Conservation (phyloP, 768 basidiomycete genomes). For the Daedaleopsis nitida region DNA sequence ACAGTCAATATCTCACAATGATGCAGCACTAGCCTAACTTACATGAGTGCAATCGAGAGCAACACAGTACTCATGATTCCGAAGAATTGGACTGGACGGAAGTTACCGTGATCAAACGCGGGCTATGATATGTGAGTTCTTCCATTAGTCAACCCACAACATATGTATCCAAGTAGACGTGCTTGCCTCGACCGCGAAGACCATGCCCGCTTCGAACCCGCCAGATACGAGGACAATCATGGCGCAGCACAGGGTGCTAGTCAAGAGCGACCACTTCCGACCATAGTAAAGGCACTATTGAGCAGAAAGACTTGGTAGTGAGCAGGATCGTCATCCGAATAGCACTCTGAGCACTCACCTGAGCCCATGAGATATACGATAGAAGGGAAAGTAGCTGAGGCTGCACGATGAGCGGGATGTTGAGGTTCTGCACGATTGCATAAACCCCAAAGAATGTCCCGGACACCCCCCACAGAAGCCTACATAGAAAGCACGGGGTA, state of each 20-base stretch:
- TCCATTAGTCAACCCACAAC: neutral
- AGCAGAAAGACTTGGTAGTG: neutral
- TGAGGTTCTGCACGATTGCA: constrained; percentile 61
- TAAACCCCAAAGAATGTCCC: constrained; percentile 66
- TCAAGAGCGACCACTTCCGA: constrained; percentile 37
- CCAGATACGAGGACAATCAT: constrained; percentile 47
- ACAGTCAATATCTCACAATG: constrained; percentile 6
- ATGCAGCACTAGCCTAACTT: constrained; percentile 23
- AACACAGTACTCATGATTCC: constrained; percentile 63
- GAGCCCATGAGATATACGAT: constrained; percentile 61
- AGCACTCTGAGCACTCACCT: constrained; percentile 40
- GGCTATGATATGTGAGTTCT: constrained; percentile 35
- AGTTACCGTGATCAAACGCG: constrained; percentile 37
- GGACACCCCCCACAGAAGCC: constrained; percentile 62
- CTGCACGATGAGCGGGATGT: constrained; percentile 71
- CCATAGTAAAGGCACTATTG: constrained; percentile 69
- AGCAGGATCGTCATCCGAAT: neutral
- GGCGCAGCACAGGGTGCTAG: constrained; percentile 38
- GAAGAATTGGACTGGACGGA: constrained; percentile 48
- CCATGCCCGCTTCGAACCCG: constrained; percentile 58
- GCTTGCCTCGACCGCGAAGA: constrained; percentile 56
- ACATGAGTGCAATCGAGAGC: constrained; percentile 54
- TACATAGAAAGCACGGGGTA: constrained; percentile 20
- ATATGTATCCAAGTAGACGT: neutral
- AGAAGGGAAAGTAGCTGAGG: constrained; percentile 65